phyloP scores from a whole-genome alignment of 2,329 filamentous ascomycete genomes.

The Huntiella decipiens region DNA sequence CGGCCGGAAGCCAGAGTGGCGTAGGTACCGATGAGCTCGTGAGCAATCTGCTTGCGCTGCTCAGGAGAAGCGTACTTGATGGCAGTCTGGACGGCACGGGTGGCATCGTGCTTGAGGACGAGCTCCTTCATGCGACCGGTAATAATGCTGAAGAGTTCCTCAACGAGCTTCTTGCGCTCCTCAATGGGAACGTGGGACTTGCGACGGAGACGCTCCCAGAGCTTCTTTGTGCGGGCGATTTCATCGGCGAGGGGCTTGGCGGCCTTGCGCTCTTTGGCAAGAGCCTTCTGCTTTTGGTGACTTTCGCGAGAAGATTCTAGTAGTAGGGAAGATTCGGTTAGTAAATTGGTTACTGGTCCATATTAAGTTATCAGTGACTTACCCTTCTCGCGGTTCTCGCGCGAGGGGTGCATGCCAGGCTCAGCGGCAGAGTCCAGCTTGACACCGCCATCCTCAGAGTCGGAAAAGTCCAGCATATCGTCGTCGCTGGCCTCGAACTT shows the following conservation, averaged over 20 bases:
- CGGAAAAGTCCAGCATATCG: constrained; percentile 26
- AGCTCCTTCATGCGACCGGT: constrained; percentile 86
- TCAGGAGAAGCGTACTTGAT: constrained; percentile 83
- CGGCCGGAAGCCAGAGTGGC: constrained; percentile 74
- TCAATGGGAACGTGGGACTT: constrained; percentile 87
- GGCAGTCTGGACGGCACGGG: constrained; percentile 89
- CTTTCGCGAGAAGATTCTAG: constrained; percentile 61
- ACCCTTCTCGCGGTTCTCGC: constrained; percentile 9
- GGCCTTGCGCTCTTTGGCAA: constrained; percentile 74
- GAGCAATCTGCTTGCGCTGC: constrained; percentile 71
- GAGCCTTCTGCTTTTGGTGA: constrained; percentile 79
- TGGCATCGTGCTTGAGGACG: constrained; percentile 94
- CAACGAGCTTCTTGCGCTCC: constrained; percentile 70
- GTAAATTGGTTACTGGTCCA: neutral
- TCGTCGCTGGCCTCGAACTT: constrained; percentile 23
- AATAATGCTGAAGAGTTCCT: constrained; percentile 80
- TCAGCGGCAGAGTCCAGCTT: constrained; percentile 22
- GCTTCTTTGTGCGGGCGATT: constrained; percentile 76
- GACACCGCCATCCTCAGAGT: constrained; percentile 35
- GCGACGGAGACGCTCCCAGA: constrained; percentile 83
- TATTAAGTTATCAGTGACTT: neutral
- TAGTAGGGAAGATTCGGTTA: constrained; percentile 15
- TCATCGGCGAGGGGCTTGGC: constrained; percentile 85
- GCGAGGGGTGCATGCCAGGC: constrained; percentile 7
- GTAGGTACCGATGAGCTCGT: constrained; percentile 71